phyloP scores from a whole-genome alignment of 1,284 basidiomycete species.

The Fomitopsis pinicola region DNA sequence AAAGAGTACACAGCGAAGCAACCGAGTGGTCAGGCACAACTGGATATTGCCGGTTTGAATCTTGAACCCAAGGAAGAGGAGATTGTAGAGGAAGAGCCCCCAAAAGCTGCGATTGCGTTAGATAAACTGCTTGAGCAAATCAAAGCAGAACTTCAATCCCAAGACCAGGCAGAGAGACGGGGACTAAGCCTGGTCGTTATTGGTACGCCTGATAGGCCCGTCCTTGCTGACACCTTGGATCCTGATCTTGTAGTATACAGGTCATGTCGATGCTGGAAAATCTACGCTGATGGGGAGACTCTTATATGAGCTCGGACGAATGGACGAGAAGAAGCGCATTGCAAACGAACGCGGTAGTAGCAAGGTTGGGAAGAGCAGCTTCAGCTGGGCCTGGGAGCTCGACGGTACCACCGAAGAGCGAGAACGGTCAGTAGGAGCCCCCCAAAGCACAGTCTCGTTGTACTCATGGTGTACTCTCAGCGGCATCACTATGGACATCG shows the following conservation, averaged over 20 bases:
- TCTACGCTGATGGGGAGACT: conserved; percentile 96
- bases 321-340: conserved; percentile 82
- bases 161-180: conserved; percentile 57
- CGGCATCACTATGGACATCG: conserved; percentile 98
- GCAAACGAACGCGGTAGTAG: conserved; percentile 90
- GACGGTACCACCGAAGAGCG: conserved; percentile 93
- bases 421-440: conserved; percentile 58
- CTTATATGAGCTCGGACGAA: conserved; percentile 85
- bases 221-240: not conserved
- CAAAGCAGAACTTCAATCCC: conserved; percentile 47
- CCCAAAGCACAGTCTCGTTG: not conserved
- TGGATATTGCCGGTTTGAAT: conserved; percentile 77
- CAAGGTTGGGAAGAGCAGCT: conserved; percentile 90
- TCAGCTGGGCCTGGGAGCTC: conserved; percentile 97
- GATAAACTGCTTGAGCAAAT: conserved; percentile 89
- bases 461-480: conserved; percentile 35
- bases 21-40: conserved; percentile 46
- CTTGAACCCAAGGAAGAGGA: conserved; percentile 46
- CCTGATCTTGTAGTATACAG: conserved; percentile 35
- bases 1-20: conserved; percentile 18
- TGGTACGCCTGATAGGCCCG: conserved; percentile 48
- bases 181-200: conserved; percentile 89
- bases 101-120: conserved; percentile 69
- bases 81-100: conserved; percentile 45
- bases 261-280: conserved; percentile 98